Percentiles rank a stretch among this genome's conserved stretches.
phyloP scores from a whole-genome alignment of 768 basidiomycete species.

The Termitomyces sp. region DNA sequence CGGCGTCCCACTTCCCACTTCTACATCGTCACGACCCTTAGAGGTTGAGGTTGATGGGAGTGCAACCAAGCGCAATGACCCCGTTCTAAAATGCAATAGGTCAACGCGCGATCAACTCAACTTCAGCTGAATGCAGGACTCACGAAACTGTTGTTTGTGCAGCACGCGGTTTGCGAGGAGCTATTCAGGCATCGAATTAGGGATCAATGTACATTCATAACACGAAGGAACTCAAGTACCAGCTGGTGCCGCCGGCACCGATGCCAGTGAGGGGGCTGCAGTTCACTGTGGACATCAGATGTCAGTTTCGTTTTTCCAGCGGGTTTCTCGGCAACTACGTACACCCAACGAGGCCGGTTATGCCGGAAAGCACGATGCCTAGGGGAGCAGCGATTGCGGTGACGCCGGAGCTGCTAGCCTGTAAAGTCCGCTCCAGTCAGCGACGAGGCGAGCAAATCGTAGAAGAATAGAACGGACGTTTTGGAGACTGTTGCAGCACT shows the following conservation, averaged over 20 bases:
- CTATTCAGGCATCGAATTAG: neutral
- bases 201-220: neutral
- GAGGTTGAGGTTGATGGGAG: too few relatives aligned
- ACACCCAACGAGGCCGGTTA: slow-evolving; percentile 9
- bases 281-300: neutral
- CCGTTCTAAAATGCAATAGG: too few relatives aligned
- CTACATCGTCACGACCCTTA: too few relatives aligned
- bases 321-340: neutral
- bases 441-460: neutral
- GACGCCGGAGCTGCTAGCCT: neutral
- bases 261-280: slow-evolving; percentile 9
- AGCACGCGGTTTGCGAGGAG: slow-evolving; percentile 14
- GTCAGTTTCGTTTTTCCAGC: neutral
- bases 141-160: slow-evolving; percentile 14
- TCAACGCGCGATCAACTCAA: too few relatives aligned
- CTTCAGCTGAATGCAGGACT: neutral
- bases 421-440: neutral
- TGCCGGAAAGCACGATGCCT: neutral
- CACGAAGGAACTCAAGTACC: neutral
- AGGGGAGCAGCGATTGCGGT: neutral
- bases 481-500: slow-evolving; percentile 18
- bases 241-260: slow-evolving; percentile 9
- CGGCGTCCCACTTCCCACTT: too few relatives aligned
- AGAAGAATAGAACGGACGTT: neutral
- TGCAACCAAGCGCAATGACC: too few relatives aligned